Percentiles rank a stretch among this genome's conserved stretches.
Evolutionary conservation across 305 asterid genomes (phyloP).

Genomic region (Solanum chacoense): DNA sequence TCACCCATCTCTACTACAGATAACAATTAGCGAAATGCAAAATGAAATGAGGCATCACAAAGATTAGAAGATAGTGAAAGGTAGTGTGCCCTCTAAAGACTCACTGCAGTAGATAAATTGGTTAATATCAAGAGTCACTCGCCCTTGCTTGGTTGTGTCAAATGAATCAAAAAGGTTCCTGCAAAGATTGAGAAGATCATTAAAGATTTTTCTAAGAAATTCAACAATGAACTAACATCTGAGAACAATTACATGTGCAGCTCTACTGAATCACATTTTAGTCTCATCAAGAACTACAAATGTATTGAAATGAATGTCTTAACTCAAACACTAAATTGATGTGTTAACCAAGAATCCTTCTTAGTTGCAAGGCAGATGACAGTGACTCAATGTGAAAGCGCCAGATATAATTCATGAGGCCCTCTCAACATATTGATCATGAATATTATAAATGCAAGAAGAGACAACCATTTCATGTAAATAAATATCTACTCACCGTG

Average conservation of each 20-base stretch:
- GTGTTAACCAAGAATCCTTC: neutral
- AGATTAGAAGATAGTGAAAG: neutral
- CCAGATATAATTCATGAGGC: neutral
- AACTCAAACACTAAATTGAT: neutral
- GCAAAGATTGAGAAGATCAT: neutral
- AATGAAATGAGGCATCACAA: neutral
- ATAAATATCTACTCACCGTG: conserved; percentile 34
- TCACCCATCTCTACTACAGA: neutral
- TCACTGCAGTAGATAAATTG: conserved; percentile 79
- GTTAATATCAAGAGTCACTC: conserved; percentile 76
- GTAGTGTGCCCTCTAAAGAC: conserved; percentile 14
- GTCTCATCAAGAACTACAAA: neutral
- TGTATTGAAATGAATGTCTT: neutral
- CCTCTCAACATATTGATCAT: neutral
- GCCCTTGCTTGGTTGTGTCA: conserved; percentile 69
- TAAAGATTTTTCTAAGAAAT: neutral
- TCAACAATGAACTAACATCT: neutral
- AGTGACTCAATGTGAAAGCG: neutral
- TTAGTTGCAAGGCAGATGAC: neutral
- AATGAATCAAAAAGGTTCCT: conserved; percentile 77
- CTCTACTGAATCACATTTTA: neutral
- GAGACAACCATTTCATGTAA: neutral
- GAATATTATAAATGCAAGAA: neutral
- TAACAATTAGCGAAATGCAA: neutral
- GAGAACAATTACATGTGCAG: neutral